Base-by-base conservation (phyloP, 2,329 filamentous ascomycete species). In the Sporothrix globosa region DNA sequence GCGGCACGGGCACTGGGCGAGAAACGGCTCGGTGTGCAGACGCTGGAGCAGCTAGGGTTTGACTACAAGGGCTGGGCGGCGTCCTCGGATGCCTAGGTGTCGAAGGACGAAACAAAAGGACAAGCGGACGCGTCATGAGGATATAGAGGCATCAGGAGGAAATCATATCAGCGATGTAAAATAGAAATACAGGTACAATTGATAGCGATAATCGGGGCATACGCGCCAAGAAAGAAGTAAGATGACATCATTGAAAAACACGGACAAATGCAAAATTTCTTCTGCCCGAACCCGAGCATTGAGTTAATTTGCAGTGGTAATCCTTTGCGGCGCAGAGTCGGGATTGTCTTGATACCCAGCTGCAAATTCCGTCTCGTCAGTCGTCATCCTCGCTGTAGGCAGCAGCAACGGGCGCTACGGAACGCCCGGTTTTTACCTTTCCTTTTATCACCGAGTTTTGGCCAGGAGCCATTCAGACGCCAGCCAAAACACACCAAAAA, bases 11-110 rank as follows among this genome's bases (percentile, higher is more conserved):
- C 75, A 0, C 73, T 81, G 19, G 81, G 81, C 0, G 78, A 79
- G 6, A 75, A 75, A 68, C 76, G 80, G 21, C 75, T 77, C 13
- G 73, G 79, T 60, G 72, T 82, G 2, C 79, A 72, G 67, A 78
- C 73, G 13, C 70, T 83, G 17, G 75, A 79, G 67, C 75, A 81
- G 56, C 74, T 83, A 6, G 81, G 81, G 0, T 83, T 83, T 53
- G 78, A 81, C 30, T 82, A 78, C 50, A 72, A 76, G 2, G 74
- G 74, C 17, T 79, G 77, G 76, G 77, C 76, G 14, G 69, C 21
- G 44, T 24, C 34, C 19, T 21, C 21, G 24, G 24, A 66, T 17
- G 46, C 24, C 19, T 27, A 24, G 13, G 30, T 4, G 5, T 7
- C n/a, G 13, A 46, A 50, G 41, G 50, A 53, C 6, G 50, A 13